phyloP scores from a whole-genome alignment of 2,329 filamentous ascomycete genomes.

The Diaporthe sp. region DNA sequence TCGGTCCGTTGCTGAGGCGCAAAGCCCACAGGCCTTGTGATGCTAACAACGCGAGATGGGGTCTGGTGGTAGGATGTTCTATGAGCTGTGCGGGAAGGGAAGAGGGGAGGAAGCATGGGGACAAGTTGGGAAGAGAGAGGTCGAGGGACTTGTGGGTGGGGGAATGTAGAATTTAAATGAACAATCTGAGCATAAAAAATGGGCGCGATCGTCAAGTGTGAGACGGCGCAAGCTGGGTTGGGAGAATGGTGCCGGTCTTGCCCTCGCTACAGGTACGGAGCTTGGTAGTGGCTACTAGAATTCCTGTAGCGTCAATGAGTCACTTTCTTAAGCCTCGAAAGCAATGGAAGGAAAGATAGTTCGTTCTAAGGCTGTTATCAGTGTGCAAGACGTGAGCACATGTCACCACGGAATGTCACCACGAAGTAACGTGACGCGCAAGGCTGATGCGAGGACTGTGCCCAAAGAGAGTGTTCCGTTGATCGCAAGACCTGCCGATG shows the following conservation, averaged over 20 bases:
- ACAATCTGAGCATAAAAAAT: neutral
- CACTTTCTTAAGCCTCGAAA: neutral
- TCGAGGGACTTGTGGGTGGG: neutral
- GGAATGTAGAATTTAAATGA: neutral
- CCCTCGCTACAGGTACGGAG: neutral
- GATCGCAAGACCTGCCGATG: neutral
- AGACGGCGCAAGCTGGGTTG: neutral
- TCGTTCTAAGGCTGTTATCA: neutral
- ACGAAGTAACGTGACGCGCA: neutral
- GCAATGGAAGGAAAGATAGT: neutral
- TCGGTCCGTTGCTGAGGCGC: neutral
- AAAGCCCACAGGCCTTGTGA: too few species aligned
- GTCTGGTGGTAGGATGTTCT: neutral
- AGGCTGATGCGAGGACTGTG: neutral
- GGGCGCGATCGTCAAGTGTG: neutral
- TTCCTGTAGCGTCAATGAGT: neutral
- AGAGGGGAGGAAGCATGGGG: neutral
- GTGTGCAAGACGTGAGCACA: neutral
- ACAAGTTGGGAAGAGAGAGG: neutral
- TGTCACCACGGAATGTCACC: neutral
- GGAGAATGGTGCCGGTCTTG: neutral
- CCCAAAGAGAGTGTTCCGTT: neutral
- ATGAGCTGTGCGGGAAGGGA: neutral
- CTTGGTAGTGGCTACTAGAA: neutral
- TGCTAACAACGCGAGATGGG: neutral